phyloP scores from a whole-genome alignment of 371 early-diverging fungal genomes.

The Mucor mucedo region DNA sequence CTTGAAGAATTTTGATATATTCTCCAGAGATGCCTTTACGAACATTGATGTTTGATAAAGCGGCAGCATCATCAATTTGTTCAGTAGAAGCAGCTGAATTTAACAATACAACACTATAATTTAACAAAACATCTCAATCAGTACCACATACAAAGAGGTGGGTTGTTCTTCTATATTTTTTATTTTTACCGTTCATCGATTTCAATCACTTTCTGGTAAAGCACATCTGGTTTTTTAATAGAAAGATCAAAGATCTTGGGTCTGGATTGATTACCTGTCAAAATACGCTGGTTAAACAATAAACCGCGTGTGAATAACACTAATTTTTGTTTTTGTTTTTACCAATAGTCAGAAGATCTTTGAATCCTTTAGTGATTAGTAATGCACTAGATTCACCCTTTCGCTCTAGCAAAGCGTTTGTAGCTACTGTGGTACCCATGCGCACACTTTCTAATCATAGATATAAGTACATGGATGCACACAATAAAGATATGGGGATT shows the following conservation, averaged over 20 bases:
- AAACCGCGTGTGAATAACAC: too few relatives aligned
- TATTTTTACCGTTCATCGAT: slow-evolving; percentile 82
- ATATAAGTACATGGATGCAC: background rate
- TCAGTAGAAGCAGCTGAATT: slow-evolving; percentile 70
- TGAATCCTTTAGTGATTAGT: slow-evolving; percentile 91
- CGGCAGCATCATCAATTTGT: slow-evolving; percentile 35
- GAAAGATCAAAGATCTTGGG: slow-evolving; percentile 94
- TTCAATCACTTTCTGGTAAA: slow-evolving; percentile 88
- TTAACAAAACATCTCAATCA: background rate
- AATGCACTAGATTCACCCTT: slow-evolving; percentile 90
- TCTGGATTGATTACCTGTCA: slow-evolving; percentile 88
- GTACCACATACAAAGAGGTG: background rate
- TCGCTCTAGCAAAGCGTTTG: slow-evolving; percentile 91
- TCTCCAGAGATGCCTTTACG: slow-evolving; percentile 88
- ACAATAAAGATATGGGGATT: background rate
- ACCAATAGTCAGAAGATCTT: slow-evolving; percentile 71
- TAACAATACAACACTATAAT: slow-evolving; percentile 70
- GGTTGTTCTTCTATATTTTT: too few relatives aligned
- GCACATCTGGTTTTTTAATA: slow-evolving; percentile 78
- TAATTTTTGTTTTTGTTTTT: too few relatives aligned
- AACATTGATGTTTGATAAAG: slow-evolving; percentile 27
- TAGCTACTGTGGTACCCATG: slow-evolving; percentile 98
- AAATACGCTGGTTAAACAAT: background rate
- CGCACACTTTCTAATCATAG: slow-evolving; percentile 74
- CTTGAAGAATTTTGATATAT: slow-evolving; percentile 71